phyloP scores from a whole-genome alignment of 2,329 filamentous ascomycete species.

The Arthrobotrys megalospora region DNA sequence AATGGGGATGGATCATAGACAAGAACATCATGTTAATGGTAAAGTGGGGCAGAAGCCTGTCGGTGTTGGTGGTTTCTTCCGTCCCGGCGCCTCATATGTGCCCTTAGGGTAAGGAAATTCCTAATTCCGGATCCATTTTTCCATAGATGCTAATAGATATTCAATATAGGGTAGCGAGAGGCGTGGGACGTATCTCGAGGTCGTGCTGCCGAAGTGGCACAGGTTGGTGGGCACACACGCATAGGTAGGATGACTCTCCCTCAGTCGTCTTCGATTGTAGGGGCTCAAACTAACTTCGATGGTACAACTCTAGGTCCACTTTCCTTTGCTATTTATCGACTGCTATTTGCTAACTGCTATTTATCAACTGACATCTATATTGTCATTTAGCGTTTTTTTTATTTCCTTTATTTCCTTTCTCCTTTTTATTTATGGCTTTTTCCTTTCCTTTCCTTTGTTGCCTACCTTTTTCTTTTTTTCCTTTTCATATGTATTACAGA shows the following conservation, averaged over 20 bases:
- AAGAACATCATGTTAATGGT: constrained; percentile 14
- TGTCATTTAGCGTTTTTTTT: constrained; percentile 4
- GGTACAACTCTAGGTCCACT: not conserved
- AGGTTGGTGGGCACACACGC: not conserved
- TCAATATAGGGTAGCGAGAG: constrained; percentile 26
- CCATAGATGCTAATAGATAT: not conserved
- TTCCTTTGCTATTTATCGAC: not conserved
- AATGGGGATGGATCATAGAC: constrained; percentile 33
- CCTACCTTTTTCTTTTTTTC: constrained; percentile 1
- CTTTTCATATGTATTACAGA: not conserved
- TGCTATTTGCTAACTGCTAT: constrained; percentile 5
- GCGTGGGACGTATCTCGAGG: constrained; percentile 5
- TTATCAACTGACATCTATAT: not conserved
- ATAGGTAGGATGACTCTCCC: not conserved
- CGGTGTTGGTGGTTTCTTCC: constrained; percentile 19
- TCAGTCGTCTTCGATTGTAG: not conserved
- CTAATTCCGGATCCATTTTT: not conserved
- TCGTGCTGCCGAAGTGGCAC: not conserved
- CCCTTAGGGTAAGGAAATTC: constrained; percentile 8
- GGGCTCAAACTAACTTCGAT: not conserved
- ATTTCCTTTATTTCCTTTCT: not conserved
- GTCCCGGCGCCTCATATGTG: constrained; percentile 18
- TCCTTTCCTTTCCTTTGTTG: not conserved
- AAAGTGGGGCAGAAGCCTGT: constrained; percentile 22
- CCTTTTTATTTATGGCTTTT: not conserved